phyloP scores from a whole-genome alignment of 805 yeast genomes.

The Candida ipomoeae region DNA sequence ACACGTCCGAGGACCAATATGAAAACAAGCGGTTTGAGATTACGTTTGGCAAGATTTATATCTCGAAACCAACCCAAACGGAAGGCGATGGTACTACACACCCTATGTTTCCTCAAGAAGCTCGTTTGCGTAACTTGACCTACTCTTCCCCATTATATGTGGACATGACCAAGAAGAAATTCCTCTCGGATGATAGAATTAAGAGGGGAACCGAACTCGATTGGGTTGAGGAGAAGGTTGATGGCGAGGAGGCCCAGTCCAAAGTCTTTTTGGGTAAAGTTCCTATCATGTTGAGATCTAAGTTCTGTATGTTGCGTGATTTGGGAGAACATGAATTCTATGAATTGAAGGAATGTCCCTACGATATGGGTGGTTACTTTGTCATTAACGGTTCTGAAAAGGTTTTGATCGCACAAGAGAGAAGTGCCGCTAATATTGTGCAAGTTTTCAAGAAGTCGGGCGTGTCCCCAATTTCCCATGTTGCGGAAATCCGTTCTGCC shows the following conservation, averaged over 20 bases:
- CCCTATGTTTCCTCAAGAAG: conserved; percentile 97
- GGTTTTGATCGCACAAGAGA: conserved; percentile 96
- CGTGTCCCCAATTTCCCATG: conserved; percentile 91
- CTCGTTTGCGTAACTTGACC: conserved; percentile 91
- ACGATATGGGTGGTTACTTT: conserved; percentile 99
- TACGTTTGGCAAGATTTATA: conserved; percentile 94
- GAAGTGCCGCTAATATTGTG: conserved; percentile 97
- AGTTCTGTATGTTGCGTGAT: conserved; percentile 88
- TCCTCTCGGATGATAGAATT: conserved; percentile 70
- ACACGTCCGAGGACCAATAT: conserved; percentile 84
- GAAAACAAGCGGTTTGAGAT: conserved; percentile 91
- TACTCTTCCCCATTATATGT: conserved; percentile 95
- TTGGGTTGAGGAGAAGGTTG: conserved; percentile 49
- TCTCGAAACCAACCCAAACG: conserved; percentile 96
- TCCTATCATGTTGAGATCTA: conserved; percentile 96
- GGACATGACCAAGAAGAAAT: conserved; percentile 88
- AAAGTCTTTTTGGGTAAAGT: conserved; percentile 93
- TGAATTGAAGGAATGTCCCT: conserved; percentile 96
- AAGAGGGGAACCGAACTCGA: conserved; percentile 45
- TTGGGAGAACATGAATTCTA: conserved; percentile 90
- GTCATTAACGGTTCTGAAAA: conserved; percentile 98
- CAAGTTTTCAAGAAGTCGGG: conserved; percentile 98
- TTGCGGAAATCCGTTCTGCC: conserved; percentile 96
- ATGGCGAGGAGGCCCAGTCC: conserved; percentile 56
- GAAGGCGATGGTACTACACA: conserved; percentile 99